Evolutionary conservation across 129 eudicot species (phyloP), one percentile per base, ranked within the genome.

Genomic region (Chrysanthemum seticuspe): DNA sequence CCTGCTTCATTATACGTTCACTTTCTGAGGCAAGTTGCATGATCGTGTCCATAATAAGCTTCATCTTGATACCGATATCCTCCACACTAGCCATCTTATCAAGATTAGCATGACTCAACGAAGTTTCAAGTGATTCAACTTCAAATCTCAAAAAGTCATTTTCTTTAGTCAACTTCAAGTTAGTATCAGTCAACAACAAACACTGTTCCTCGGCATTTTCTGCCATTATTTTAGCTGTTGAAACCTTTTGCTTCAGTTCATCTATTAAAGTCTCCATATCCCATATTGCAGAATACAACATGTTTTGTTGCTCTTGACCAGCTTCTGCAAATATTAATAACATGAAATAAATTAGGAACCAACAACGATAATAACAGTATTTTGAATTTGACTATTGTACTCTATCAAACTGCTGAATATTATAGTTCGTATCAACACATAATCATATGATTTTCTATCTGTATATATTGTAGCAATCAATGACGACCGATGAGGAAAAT

Each of bases 231-330:
- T 95, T 97, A 29, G 92, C 85, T 45, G 50, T 75, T 0, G 96
- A 77, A 40, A 86, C 96, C 82, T 95, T 95, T 64, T 92, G 96
- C 68, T 83, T 95, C 82, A 95, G 75, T 67, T 95, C 99, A 71
- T 90, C 99, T 12, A 95, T 95, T 67, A 95, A 79, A 12, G 94
- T 95, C 83, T 95, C 99, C 99, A 95, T 95, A 79, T 95, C 99
- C 99, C 97, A 95, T 51, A 95, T 95, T 13, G 99, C 99, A 52
- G 91, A 56, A 67, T 95, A 95, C 73, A 95, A 13, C 99, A 86
- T 83, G 74, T 88, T 88, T 72, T 90, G 99, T 76, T 94, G 96
- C 69, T 94, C 97, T 78, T 84, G 91, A 69, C 97, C 86, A 13
- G 97, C 89, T 85, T 94, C 99, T 18, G 96, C 29, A 27, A 27